Conservation (phyloP, 768 basidiomycete genomes). For the Coprinopsis marcescibilis region DNA sequence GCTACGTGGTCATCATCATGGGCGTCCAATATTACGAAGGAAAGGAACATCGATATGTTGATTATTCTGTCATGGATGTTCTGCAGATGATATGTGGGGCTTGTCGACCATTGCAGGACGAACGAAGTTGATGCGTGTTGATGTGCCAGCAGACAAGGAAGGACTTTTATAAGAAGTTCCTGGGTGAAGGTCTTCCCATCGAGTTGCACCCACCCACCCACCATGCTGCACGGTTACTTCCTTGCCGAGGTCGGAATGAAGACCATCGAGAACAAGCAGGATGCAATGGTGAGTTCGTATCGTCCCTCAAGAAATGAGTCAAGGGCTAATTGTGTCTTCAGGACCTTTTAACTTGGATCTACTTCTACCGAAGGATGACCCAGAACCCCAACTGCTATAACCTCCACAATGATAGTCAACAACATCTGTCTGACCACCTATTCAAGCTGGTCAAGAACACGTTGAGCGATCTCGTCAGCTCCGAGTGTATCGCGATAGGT, state of each 20-base stretch:
- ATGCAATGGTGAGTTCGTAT: slow-evolving; percentile 67
- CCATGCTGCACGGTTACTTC: slow-evolving; percentile 93
- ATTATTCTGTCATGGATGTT: slow-evolving; percentile 98
- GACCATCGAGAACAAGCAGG: slow-evolving; percentile 99
- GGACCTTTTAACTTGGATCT: slow-evolving; percentile 99
- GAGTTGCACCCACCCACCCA: slow-evolving; percentile 92
- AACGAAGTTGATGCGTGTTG: slow-evolving; percentile 86
- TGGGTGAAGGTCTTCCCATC: slow-evolving; percentile 95
- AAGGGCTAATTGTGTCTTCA: slow-evolving; percentile 20
- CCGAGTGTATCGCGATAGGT: slow-evolving; percentile 93
- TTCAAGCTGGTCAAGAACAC: slow-evolving; percentile 96
- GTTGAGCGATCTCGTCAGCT: slow-evolving; percentile 83
- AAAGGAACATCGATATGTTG: slow-evolving; percentile 95
- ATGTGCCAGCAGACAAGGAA: slow-evolving; percentile 98
- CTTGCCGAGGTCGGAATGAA: slow-evolving; percentile 97
- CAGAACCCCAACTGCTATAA: slow-evolving; percentile 97
- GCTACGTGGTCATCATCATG: slow-evolving; percentile 99
- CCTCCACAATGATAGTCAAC: slow-evolving; percentile 90
- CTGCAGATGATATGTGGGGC: slow-evolving; percentile 99
- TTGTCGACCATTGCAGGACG: slow-evolving; percentile 84
- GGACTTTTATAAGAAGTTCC: slow-evolving; percentile 98
- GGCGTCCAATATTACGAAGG: slow-evolving; percentile 97
- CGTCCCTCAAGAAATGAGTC: neutral
- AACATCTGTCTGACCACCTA: slow-evolving; percentile 91
- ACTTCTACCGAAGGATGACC: slow-evolving; percentile 95